Evolutionary conservation across 2,329 filamentous ascomycete species (phyloP).

Genomic region (Periconia sp.): DNA sequence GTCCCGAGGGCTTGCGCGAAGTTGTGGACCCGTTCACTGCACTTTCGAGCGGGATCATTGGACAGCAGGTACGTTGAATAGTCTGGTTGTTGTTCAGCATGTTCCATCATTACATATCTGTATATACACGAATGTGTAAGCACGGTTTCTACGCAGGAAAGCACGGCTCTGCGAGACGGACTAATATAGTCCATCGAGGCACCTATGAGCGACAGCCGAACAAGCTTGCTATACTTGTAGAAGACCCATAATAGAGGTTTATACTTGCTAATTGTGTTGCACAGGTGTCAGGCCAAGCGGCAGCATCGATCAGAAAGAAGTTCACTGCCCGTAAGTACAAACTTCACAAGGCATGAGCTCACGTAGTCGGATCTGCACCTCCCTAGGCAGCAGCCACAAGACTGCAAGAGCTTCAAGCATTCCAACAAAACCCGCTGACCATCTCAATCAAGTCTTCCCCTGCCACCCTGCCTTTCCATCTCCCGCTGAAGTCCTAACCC

Average conservation of each 20-base stretch:
- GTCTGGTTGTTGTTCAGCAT: background rate
- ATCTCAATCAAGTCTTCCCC: constrained; percentile 57
- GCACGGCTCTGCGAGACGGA: no score
- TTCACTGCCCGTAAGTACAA: constrained; percentile 64
- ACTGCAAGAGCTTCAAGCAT: constrained; percentile 8
- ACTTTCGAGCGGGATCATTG: constrained; percentile 86
- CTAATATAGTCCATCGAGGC: no score
- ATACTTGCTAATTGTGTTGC: background rate
- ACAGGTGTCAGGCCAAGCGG: constrained; percentile 84
- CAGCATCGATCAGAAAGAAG: constrained; percentile 84
- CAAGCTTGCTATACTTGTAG: no score
- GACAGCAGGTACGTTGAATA: constrained; percentile 73
- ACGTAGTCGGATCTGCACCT: constrained; percentile 57
- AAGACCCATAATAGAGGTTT: background rate
- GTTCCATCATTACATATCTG: no score
- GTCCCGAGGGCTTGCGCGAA: constrained; percentile 80
- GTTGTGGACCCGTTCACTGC: constrained; percentile 86
- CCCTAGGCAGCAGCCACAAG: constrained; percentile 76
- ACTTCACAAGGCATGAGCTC: no score
- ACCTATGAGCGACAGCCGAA: no score
- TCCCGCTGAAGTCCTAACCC: constrained; percentile 72
- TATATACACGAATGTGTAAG: no score
- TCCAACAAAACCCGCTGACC: constrained; percentile 1
- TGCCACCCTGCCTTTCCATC: constrained; percentile 67
- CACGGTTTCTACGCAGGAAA: no score